These are phyloP conservation scores for Musa itinerans DNA, from an alignment of 176 grass and related monocot genomes.

Conservation along the genomic window DNA sequence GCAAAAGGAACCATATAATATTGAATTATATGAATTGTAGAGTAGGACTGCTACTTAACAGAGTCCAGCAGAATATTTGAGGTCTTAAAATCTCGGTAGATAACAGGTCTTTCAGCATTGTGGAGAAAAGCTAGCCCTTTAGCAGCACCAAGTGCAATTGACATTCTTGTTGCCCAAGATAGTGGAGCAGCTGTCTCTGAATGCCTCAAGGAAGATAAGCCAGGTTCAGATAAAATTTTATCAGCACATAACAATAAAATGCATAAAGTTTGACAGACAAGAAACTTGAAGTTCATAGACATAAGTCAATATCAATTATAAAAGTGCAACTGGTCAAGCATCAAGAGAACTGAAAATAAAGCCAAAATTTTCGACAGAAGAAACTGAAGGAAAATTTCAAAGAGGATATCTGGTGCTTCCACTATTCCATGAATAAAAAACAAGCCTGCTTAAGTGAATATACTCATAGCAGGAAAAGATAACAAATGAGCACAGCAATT, in stretches of 20 bases:
- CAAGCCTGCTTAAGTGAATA: no score
- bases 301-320: not conserved
- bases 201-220: not conserved
- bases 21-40: constrained; percentile 1
- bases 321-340: no score
- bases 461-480: no score
- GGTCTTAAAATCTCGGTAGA: constrained; percentile 99
- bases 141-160: constrained; percentile 89
- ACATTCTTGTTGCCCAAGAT: constrained; percentile 95
- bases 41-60: constrained; percentile 31
- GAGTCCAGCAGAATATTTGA: constrained; percentile 99
- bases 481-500: no score
- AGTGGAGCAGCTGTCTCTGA: constrained; percentile 71
- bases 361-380: no score
- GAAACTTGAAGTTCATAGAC: not conserved
- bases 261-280: not conserved
- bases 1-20: constrained; percentile 4
- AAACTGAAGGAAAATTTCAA: no score
- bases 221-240: constrained; percentile 13
- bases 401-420: no score
- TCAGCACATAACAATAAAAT: not conserved
- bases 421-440: no score
- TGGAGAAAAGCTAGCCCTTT: constrained; percentile 96
- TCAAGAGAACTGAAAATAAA: no score
- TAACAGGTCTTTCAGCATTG: constrained; percentile 82